A percentile compares a stretch with the other conserved stretches of the same genome.
These are phyloP conservation scores for Cyclotella baltica DNA, from an alignment of 108 stramenopile genomes.

Conservation along the genomic window DNA sequence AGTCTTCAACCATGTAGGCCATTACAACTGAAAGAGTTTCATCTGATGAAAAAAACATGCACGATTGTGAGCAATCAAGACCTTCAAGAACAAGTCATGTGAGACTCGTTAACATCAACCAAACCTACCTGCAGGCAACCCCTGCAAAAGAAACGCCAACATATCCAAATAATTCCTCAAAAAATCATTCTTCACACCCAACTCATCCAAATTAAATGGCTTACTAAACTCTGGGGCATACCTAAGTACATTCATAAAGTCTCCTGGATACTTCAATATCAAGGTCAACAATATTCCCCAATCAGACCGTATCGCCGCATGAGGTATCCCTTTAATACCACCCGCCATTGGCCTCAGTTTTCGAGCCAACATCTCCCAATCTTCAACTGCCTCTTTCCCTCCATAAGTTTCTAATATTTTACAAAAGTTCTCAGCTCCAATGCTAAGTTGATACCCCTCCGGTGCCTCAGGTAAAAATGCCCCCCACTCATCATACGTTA, in stretches of 20 bases:
- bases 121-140: slow-evolving; percentile 89
- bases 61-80: no score
- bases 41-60: no score
- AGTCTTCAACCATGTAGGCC: slow-evolving; percentile 94
- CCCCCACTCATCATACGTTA: slow-evolving; percentile 91
- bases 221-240: slow-evolving; percentile 72
- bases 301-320: slow-evolving; percentile 73
- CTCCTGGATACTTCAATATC: slow-evolving; percentile 68
- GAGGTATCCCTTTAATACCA: slow-evolving; percentile 78
- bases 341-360: slow-evolving; percentile 74
- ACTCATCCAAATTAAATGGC: slow-evolving; percentile 79
- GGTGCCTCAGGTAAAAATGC: slow-evolving; percentile 83
- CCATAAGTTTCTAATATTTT: slow-evolving; percentile 73
- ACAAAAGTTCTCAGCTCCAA: slow-evolving; percentile 85
- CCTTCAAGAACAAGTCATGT: no score
- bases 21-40: slow-evolving; percentile 92
- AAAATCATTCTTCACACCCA: slow-evolving; percentile 84
- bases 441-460: slow-evolving; percentile 74
- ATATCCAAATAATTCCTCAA: slow-evolving; percentile 92
- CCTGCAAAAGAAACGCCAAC: slow-evolving; percentile 91
- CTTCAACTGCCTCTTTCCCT: slow-evolving; percentile 72
- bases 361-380: slow-evolving; percentile 75
- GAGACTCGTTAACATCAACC: no score
- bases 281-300: slow-evolving; percentile 71
- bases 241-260: slow-evolving; percentile 63